Conservation (phyloP, 2,329 filamentous ascomycete species). For the Apiospora koreana region DNA sequence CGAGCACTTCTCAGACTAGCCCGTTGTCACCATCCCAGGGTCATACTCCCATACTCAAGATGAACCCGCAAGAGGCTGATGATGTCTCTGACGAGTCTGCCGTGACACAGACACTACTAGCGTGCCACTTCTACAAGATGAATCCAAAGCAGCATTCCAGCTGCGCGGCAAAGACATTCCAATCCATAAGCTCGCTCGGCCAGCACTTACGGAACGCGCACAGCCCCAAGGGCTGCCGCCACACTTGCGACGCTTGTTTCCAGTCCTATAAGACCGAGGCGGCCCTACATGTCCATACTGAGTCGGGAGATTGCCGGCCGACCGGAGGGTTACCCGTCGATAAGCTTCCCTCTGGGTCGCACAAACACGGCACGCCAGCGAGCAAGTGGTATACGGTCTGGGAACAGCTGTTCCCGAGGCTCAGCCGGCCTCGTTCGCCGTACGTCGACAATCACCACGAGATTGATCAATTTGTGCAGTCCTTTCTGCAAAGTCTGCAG, state of each 20-base stretch:
- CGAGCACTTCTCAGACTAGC: not conserved
- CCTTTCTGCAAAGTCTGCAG: not conserved
- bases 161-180: not conserved
- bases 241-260: not conserved
- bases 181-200: not conserved
- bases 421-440: not conserved
- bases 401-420: not conserved
- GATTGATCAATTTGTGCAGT: not conserved
- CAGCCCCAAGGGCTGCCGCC: not conserved
- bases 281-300: not conserved
- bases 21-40: not conserved
- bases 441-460: not conserved
- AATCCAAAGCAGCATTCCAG: not conserved
- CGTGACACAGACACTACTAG: not conserved
- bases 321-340: not conserved
- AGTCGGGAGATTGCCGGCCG: not conserved
- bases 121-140: constrained; percentile 5
- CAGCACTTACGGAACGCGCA: not conserved
- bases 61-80: not conserved
- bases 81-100: not conserved
- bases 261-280: not conserved
- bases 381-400: not conserved
- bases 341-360: not conserved
- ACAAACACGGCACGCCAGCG: not conserved
- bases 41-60: not conserved